Evolutionary conservation across 768 basidiomycete genomes (phyloP), one percentile per base, ranked within the genome.

Genomic region (Candolleomyces eurysporus): DNA sequence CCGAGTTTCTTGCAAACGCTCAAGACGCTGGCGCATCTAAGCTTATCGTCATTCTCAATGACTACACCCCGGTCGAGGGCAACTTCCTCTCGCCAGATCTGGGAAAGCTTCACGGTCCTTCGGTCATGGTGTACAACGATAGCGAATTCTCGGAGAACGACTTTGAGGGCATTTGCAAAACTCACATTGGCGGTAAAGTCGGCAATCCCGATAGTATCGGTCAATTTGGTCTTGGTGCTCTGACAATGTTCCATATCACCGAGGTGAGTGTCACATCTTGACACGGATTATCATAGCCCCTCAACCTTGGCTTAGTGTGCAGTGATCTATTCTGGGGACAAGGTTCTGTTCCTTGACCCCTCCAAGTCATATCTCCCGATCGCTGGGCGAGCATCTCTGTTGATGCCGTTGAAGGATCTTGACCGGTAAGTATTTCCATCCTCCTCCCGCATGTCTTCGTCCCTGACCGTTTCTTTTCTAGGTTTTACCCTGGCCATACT

Each of bases 1-100:
- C 74, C 2, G 84, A 85, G 60, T 83, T 84, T 63, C 60, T 85
- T 6, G 84, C 84, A 0, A 85, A 85, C 60, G 84, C 84, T 1
- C 71, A 72, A 5, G 84, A 85, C 64, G 84, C 83, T 0, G 68
- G 68, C 10, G 84, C 84, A 0, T 76, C 72, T 3, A 64, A 69
- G 19, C 16, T 46, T 17, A 14, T 46, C 17, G 63, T 84, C n/a
- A 61, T 81, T 1, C 51, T 82, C 6, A 80, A 83, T 60, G 68
- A 77, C 13, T 60, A 59, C 45, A 22, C 30, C 22, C 43, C 63
- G 1, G 48, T 40, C 5, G 10, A 17, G 26, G 39, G 7, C 40
- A 60, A 6, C 16, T 63, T 80, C 13, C 54, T 84, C 16, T 76
- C 76, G 5, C 64, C 69, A 9, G 58, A 67, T 5, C 72, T 84